These are phyloP conservation scores for Geotrichum reessii DNA, from an alignment of 1,139 yeast species.

Conservation along the genomic window DNA sequence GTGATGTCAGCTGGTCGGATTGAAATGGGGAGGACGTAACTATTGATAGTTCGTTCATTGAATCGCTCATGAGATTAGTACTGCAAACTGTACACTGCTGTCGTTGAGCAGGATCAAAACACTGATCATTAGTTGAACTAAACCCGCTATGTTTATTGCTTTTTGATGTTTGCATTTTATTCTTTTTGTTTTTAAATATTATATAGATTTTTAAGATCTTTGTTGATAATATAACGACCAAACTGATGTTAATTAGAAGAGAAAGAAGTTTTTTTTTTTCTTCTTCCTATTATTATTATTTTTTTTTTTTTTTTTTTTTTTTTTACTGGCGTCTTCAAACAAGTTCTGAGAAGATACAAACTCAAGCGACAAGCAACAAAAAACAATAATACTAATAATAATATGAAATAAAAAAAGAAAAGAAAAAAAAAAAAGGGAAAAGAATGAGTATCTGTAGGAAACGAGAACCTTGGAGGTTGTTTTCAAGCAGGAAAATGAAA, in stretches of 20 bases:
- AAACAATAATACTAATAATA: too few relatives aligned
- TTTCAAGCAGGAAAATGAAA: not conserved
- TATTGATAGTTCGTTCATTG: constrained; percentile 12
- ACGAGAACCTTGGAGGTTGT: not conserved
- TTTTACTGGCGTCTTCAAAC: not conserved
- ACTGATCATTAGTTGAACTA: not conserved
- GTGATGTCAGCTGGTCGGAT: not conserved
- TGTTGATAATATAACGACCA: not conserved
- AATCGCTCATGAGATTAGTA: constrained; percentile 10
- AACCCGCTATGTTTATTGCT: not conserved
- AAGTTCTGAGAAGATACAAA: not conserved
- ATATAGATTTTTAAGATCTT: not conserved
- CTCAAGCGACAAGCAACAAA: not conserved
- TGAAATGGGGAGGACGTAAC: not conserved
- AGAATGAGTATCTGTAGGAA: not conserved
- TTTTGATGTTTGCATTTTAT: not conserved
- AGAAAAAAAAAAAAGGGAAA: too few relatives aligned
- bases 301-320: not conserved
- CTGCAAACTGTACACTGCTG: constrained; percentile 3
- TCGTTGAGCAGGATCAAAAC: not conserved
- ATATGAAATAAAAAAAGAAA: not conserved
- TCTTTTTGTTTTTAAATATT: not conserved
- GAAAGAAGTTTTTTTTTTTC: not conserved
- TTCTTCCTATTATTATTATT: not conserved
- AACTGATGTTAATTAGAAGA: not conserved